Evolutionary conservation across 2,329 filamentous ascomycete genomes (phyloP).

Genomic region (Diaporthe sp.): DNA sequence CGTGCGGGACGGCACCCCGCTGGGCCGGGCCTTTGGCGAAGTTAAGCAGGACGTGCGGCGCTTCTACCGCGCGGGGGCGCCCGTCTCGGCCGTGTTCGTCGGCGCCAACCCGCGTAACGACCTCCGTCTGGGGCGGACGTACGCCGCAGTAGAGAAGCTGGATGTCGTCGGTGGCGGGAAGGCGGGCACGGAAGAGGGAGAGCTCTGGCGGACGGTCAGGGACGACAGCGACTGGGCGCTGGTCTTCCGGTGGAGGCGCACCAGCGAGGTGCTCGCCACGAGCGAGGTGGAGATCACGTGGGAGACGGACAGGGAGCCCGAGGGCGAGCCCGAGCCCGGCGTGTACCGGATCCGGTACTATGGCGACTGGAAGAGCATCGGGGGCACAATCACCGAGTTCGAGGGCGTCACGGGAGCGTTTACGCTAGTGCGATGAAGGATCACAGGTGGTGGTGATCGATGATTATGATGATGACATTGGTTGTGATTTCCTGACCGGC

Average conservation of each 20-base stretch:
- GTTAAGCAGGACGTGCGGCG: constrained; percentile 68
- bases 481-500: not conserved
- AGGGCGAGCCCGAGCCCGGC: constrained; percentile 81
- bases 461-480: not conserved
- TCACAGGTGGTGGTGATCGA: not conserved
- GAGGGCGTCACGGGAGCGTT: constrained; percentile 76
- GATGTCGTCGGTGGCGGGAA: constrained; percentile 49
- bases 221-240: constrained; percentile 88
- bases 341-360: constrained; percentile 86
- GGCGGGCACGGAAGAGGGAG: not conserved
- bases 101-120: constrained; percentile 94
- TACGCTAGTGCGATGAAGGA: constrained; percentile 48
- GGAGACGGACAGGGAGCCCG: constrained; percentile 77
- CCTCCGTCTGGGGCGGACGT: constrained; percentile 83
- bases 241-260: constrained; percentile 84
- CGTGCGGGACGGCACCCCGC: constrained; percentile 76
- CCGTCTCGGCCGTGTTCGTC: constrained; percentile 79
- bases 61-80: constrained; percentile 71
- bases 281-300: constrained; percentile 86
- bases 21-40: constrained; percentile 79
- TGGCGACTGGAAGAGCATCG: constrained; percentile 81
- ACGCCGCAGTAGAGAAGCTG: constrained; percentile 79
- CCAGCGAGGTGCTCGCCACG: constrained; percentile 76
- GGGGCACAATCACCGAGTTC: constrained; percentile 75
- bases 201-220: constrained; percentile 74